Base-by-base conservation (phyloP, 2,329 filamentous ascomycete genomes). In the Lasiodiplodia theobromae region DNA sequence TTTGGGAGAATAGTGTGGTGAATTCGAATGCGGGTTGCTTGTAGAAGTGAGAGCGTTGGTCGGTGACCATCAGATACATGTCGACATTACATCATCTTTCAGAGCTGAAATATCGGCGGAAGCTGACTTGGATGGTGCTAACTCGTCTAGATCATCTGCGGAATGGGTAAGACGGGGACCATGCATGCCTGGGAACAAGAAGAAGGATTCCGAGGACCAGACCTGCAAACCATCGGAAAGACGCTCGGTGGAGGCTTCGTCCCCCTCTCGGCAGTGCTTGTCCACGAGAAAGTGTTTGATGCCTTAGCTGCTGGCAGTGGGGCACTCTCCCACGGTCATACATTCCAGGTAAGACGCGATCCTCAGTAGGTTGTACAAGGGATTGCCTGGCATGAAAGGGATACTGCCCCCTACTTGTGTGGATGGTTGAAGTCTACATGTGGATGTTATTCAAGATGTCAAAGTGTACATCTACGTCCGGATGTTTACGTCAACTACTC, bases 71-170 rank as follows among this genome's bases (percentile, higher is more conserved):
- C 16, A 14, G 18, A 44, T 5, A 8, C 14, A 16, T 18, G 40
- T 3, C 6, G 40, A 8, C 6, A 4, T 47, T 21, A 10, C 44
- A 47, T 21, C 7, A 47, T 21, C 40, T 47, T n/a, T 47, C 8
- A 2, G 18, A n/a, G 40, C 40, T 10, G 40, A 14, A n/a, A 47
- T 47, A n/a, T 47, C 38, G 14, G 40, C 40, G 4, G 16, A 44
- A n/a, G 14, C 14, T 18, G 40, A 44, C 40, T n/a, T 8, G 16
- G 40, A 16, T 44, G 16, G 40, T 7, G 40, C 40, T 44, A 44
- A 44, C 14, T 44, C 40, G 16, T 28, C 14, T 31, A 88, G 68
- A 73, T 79, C 16, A 76, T 78, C 72, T 74, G 71, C 49, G 73
- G 74, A 11, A 74, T 74, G 69, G 76, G 76, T 2, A 69, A 75